Evolutionary conservation across 2,329 filamentous ascomycete genomes (phyloP).

Genomic region (Aureobasidium uvarum): DNA sequence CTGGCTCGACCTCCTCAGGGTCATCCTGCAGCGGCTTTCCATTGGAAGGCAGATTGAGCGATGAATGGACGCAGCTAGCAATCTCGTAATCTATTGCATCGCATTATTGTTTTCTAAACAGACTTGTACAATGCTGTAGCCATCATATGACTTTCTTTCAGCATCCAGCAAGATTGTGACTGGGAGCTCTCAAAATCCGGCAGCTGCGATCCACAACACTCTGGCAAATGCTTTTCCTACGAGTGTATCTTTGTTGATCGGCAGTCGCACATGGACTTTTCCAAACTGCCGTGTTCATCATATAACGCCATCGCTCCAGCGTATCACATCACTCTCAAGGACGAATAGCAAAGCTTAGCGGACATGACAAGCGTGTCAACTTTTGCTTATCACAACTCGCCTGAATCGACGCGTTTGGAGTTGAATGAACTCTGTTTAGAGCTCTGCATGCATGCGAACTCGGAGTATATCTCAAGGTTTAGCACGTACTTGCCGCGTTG

Average conservation of each 20-base stretch:
- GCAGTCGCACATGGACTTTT: too few species aligned
- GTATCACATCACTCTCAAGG: background rate
- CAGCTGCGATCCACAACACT: background rate
- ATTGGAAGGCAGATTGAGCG: slow-evolving; percentile 24
- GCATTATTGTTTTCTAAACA: background rate
- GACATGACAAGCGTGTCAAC: background rate
- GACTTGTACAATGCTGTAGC: too few species aligned
- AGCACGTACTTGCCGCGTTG: slow-evolving; percentile 14
- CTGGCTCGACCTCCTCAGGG: slow-evolving; percentile 5
- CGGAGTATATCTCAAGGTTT: background rate
- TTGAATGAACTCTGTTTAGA: background rate
- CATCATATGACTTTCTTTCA: too few species aligned
- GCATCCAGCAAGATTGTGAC: too few species aligned
- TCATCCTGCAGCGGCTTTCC: slow-evolving; percentile 32
- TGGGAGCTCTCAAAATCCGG: background rate
- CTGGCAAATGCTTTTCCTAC: background rate
- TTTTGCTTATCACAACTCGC: background rate
- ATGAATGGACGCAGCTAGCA: background rate
- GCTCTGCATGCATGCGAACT: background rate
- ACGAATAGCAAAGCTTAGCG: background rate
- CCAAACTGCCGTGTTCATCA: background rate
- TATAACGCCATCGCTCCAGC: slow-evolving; percentile 9
- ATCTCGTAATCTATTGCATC: background rate
- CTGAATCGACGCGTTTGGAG: background rate
- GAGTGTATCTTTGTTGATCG: background rate